phyloP scores from a whole-genome alignment of 768 basidiomycete species.

The Piloderma croceum region DNA sequence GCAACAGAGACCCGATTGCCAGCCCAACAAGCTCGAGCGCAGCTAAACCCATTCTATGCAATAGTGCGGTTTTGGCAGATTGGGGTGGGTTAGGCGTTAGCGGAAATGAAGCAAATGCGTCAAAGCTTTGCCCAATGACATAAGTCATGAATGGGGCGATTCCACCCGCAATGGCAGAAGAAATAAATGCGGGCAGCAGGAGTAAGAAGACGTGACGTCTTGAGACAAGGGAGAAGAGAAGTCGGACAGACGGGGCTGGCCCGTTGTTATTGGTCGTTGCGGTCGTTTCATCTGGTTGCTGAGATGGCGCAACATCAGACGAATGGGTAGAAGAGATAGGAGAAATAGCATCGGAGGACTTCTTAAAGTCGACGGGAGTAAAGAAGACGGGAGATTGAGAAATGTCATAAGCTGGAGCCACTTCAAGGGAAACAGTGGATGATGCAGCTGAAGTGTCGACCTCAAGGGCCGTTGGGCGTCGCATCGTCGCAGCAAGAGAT shows the following conservation, averaged over 20 bases:
- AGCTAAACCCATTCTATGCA: constrained; percentile 52
- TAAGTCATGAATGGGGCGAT: constrained; percentile 85
- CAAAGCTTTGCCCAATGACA: constrained; percentile 72
- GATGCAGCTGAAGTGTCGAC: constrained; percentile 11
- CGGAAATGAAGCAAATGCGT: constrained; percentile 60
- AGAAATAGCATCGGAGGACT: neutral
- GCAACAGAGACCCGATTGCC: constrained; percentile 56
- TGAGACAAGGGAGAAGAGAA: constrained; percentile 64
- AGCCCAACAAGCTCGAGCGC: constrained; percentile 65
- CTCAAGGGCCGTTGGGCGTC: constrained; percentile 15
- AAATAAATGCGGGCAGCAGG: constrained; percentile 57
- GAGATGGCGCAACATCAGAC: neutral
- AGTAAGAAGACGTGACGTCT: constrained; percentile 49
- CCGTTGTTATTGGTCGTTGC: no score
- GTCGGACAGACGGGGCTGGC: constrained; percentile 49
- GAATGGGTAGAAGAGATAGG: neutral
- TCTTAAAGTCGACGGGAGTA: no score
- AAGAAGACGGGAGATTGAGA: neutral
- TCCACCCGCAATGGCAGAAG: constrained; percentile 60
- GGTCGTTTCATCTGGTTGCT: no score
- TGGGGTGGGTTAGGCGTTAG: constrained; percentile 27
- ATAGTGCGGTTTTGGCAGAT: constrained; percentile 43
- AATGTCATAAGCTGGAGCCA: neutral
- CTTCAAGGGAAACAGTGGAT: no score
- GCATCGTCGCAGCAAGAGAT: constrained; percentile 9